Evolutionary conservation across 257 asterid genomes (phyloP).

Genomic region (Nicotiana tomentosiformis): DNA sequence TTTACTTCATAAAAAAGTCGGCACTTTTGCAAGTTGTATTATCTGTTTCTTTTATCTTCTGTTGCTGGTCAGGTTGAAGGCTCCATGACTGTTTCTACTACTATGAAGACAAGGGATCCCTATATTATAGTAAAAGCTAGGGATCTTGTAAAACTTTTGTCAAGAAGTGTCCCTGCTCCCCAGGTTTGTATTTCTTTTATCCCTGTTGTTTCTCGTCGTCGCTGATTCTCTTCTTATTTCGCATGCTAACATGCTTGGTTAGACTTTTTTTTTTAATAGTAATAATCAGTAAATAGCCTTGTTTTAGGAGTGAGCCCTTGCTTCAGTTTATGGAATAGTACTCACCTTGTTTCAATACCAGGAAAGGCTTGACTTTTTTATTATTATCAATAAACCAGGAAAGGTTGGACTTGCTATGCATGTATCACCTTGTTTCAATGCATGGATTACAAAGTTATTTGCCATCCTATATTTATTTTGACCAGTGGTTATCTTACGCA

Average conservation of each 20-base stretch:
- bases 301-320: not conserved
- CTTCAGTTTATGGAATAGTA: not conserved
- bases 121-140: conserved; percentile 79
- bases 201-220: not conserved
- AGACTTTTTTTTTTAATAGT: not conserved
- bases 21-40: not conserved
- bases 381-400: not conserved
- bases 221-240: not conserved
- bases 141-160: conserved; percentile 83
- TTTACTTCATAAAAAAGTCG: too few species aligned
- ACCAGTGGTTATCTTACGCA: not conserved
- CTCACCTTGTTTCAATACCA: not conserved
- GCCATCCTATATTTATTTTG: not conserved
- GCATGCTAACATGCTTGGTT: not conserved
- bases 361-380: not conserved
- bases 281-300: not conserved
- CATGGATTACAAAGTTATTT: not conserved
- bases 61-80: conserved; percentile 64
- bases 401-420: not conserved
- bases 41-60: conserved; percentile 3
- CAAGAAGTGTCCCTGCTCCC: conserved; percentile 95
- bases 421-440: not conserved
- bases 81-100: conserved; percentile 84
- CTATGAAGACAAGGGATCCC: conserved; percentile 83
- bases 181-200: conserved; percentile 41